Conservation (phyloP, 306 rosid genomes). For the Fragaria nilgerrensis region DNA sequence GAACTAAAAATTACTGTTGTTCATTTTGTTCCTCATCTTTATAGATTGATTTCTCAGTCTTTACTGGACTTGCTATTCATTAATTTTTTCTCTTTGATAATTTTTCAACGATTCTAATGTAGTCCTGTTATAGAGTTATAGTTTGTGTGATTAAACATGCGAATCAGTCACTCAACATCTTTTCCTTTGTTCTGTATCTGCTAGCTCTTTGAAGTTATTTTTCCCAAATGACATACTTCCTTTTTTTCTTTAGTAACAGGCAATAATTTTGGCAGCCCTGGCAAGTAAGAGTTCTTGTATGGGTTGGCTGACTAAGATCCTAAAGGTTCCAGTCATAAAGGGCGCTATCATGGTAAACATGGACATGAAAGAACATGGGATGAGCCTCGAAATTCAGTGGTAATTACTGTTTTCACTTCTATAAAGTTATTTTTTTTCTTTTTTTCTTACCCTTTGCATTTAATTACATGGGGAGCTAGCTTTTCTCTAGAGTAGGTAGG, state of each 20-base stretch:
- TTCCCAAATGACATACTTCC: conserved; percentile 7
- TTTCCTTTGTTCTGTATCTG: conserved; percentile 5
- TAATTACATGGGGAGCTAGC: conserved; percentile 11
- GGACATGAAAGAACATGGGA: conserved; percentile 55
- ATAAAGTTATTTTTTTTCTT: neutral
- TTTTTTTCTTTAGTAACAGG: conserved; percentile 26
- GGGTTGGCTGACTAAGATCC: conserved; percentile 83
- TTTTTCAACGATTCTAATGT: neutral
- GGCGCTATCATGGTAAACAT: conserved; percentile 47
- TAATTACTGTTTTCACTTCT: conserved; percentile 39
- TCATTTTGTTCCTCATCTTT: neutral
- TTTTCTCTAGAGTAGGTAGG: conserved; percentile 11
- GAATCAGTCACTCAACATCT: neutral
- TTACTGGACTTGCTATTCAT: neutral
- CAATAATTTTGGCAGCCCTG: conserved; percentile 31
- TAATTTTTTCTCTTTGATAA: neutral
- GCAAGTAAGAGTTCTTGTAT: conserved; percentile 36
- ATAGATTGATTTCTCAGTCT: neutral
- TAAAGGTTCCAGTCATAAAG: conserved; percentile 61
- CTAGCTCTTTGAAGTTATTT: conserved; percentile 16
- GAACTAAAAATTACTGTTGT: neutral
- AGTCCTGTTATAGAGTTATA: no score
- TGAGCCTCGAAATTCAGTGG: conserved; percentile 54
- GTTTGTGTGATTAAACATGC: neutral
- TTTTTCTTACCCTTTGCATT: neutral